Base-by-base conservation (phyloP, 2,329 filamentous ascomycete genomes). In the Colletotrichum godetiae region DNA sequence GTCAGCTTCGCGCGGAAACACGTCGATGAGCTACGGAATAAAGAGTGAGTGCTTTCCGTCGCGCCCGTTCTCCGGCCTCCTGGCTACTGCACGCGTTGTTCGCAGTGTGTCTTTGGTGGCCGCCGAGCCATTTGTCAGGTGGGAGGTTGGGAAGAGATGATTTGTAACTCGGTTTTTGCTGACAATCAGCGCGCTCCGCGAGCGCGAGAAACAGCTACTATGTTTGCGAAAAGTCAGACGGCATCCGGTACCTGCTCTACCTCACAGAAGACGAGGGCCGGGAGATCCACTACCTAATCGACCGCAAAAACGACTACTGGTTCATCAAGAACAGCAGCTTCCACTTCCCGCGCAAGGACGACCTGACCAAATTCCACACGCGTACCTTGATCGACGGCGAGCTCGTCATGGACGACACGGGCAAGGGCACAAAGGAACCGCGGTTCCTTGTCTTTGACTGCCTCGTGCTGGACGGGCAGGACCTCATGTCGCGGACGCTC, bases 251-350 rank as follows among this genome's bases (percentile, higher is more conserved):
- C 82, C 90, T 99, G n/a, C 90, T 99, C 76, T 98, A 97, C 86
- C 91, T 97, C 76, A 95, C 94, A 63, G 82, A 86, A 8, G 92
- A 93, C 80, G 88, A 91, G 55, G 86, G 85, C 67, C 76, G 80
- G 61, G 95, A 97, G 81, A 89, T 92, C 29, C 94, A 97, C 80
- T 98, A 98, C 85, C 88, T 99, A 69, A 98, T 99, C 84, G 96
- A 99, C 84, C 95, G 97, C 80, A 97, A 95, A 85, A 98, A 99
- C 85, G 95, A 98, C 82, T 99, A 97, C 86, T 98, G 96, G 90
- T 95, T 89, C 79, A 91, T 98, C 74, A 89, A 90, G 35, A 87
- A 89, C 74, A 86, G 86, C 66, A 88, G 86, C 69, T 88, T 98
- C 29, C 95, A 97, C 82, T 95, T 98, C 77, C 97, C 97, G 0